Base-by-base conservation (phyloP, 2,329 filamentous ascomycete genomes). In the Bipolaris oryzae region DNA sequence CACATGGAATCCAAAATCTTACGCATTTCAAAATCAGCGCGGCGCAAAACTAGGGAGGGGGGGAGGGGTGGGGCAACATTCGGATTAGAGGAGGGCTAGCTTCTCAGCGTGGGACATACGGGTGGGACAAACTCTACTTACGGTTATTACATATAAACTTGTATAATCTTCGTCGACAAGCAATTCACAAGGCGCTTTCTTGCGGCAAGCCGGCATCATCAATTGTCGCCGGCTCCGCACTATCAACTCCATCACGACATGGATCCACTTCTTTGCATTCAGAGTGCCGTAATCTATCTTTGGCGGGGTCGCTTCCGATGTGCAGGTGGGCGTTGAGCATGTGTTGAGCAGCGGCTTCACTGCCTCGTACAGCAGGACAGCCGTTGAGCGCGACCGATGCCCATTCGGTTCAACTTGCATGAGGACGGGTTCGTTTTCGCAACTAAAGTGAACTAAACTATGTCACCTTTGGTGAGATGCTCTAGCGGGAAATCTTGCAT, bases 131-230 rank as follows among this genome's bases (percentile, higher is more conserved):
- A 51, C 41, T 54, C 62, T 50, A 68, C 58, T 61, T 50, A 68
- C 58, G 60, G 52, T 57, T 58, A 21, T 47, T 49, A 61, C 50
- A 48, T 60, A 51, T 51, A 53, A 52, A 62, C 53, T 57, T 68
- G 63, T 68, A 68, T 56, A 60, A 62, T 62, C 63, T 48, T 31
- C 42, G 45, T 55, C 37, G 21, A 51, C 45, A 53, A 54, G 53
- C 38, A 62, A 50, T 46, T 46, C 37, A 53, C 28, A 50, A 44
- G 52, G 39, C 44, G 47, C 49, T 44, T 41, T 52, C 20, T 18
- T 15, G 16, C 38, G 46, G 33, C 20, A n/a, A 50, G 33, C 16
- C 28, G 54, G 23, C 39, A 45, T 16, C 35, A 33, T 50, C 28
- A 41, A 35, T 41, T 48, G 42, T 33, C 21, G 47, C 15, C 48